These are phyloP conservation scores for Colletotrichum magnum DNA, from an alignment of 2,329 filamentous ascomycete species.

Conservation along the genomic window DNA sequence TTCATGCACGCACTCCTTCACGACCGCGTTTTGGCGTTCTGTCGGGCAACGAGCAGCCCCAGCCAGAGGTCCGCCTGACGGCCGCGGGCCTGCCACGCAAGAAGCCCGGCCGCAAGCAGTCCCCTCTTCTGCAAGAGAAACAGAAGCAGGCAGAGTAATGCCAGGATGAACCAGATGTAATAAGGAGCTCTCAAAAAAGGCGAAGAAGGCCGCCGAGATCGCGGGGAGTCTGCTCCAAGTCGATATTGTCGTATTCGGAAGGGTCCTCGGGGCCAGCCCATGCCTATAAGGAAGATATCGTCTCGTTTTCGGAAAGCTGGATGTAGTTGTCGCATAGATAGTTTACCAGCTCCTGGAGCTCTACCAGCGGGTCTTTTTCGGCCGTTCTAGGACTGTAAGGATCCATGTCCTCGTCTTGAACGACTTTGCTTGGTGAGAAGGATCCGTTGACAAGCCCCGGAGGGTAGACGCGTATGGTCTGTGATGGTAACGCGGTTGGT, in stretches of 20 bases:
- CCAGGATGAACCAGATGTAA: too few species aligned
- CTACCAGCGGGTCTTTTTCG: conserved; percentile 66
- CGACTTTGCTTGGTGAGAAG: conserved; percentile 75
- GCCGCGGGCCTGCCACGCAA: conserved; percentile 72
- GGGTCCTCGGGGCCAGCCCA: conserved; percentile 71
- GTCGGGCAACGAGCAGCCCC: conserved; percentile 41
- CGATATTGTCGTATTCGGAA: too few species aligned
- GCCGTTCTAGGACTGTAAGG: conserved; percentile 60
- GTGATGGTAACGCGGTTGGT: too few species aligned
- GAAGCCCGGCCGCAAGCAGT: conserved; percentile 72
- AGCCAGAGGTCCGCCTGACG: conserved; percentile 55
- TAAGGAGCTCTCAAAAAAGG: too few species aligned
- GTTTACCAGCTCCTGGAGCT: conserved; percentile 80
- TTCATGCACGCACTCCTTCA: conserved; percentile 45
- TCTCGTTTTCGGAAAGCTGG: conserved; percentile 79
- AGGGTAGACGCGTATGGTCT: too few species aligned
- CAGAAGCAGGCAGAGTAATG: too few species aligned
- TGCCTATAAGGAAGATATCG: conserved; percentile 87
- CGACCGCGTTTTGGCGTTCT: conserved; percentile 51
- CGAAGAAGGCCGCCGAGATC: too few species aligned
- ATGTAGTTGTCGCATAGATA: conserved; percentile 99
- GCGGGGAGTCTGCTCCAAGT: too few species aligned
- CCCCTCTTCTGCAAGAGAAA: too few species aligned
- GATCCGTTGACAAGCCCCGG: too few species aligned
- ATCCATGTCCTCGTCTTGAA: conserved; percentile 70